These are phyloP conservation scores for Eutrema yunnanense DNA, from an alignment of 345 rosid genomes.

Conservation along the genomic window DNA sequence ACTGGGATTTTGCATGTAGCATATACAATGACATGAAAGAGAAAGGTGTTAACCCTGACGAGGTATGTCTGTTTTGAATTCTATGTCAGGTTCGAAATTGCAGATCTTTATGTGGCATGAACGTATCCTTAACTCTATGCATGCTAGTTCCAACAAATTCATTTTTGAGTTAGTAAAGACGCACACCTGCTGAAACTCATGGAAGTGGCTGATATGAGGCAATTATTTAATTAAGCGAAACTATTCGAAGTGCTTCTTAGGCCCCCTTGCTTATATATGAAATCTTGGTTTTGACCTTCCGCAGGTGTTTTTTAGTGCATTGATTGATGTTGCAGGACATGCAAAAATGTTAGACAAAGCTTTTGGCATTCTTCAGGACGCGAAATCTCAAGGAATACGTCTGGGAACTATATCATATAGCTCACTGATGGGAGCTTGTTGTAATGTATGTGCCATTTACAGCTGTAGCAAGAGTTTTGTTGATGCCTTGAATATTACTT, in stretches of 20 bases:
- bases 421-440: slow-evolving; percentile 98
- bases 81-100: not conserved
- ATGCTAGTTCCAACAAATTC: not conserved
- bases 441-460: slow-evolving; percentile 60
- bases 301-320: slow-evolving; percentile 87
- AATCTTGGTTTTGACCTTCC: slow-evolving; percentile 8
- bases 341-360: slow-evolving; percentile 75
- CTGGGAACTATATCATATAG: slow-evolving; percentile 78
- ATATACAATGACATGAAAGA: slow-evolving; percentile 72
- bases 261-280: slow-evolving; percentile 1
- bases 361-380: slow-evolving; percentile 60
- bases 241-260: not conserved
- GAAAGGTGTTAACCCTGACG: slow-evolving; percentile 74
- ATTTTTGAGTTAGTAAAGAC: not conserved
- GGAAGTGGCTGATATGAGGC: slow-evolving; percentile 1
- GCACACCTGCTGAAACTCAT: not conserved
- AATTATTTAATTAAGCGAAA: not conserved
- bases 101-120: slow-evolving; percentile 3
- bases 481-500: not conserved
- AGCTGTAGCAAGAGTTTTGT: slow-evolving; percentile 2
- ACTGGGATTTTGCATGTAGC: slow-evolving; percentile 71
- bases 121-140: not conserved
- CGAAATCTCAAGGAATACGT: slow-evolving; percentile 50
- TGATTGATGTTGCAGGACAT: slow-evolving; percentile 86
- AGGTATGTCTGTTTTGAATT: slow-evolving; percentile 40